Evolutionary conservation across 257 asterid species (phyloP).

Genomic region (Solanum chiquidenum): DNA sequence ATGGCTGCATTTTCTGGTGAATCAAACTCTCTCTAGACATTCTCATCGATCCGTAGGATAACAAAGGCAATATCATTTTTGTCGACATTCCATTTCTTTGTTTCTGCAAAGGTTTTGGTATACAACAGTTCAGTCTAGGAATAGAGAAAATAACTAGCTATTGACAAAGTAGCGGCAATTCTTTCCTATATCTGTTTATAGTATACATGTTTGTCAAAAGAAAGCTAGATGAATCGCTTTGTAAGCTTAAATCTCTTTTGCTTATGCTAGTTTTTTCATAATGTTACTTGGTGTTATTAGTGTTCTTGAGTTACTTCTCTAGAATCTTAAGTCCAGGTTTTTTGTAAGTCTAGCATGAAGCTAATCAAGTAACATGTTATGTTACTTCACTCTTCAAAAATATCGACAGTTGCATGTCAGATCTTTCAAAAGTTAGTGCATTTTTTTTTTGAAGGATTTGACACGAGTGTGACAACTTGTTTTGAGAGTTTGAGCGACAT

Average conservation of each 20-base stretch:
- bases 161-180: background rate
- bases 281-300: background rate
- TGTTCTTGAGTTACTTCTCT: background rate
- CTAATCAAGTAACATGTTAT: conserved; percentile 6
- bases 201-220: background rate
- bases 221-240: background rate
- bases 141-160: background rate
- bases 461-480: background rate
- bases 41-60: conserved; percentile 11
- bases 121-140: background rate
- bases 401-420: background rate
- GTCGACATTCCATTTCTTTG: background rate
- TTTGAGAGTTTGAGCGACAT: background rate
- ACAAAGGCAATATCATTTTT: background rate
- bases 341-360: background rate
- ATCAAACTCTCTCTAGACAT: conserved; percentile 19
- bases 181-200: background rate
- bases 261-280: background rate
- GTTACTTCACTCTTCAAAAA: background rate
- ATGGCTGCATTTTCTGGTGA: conserved; percentile 32
- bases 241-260: background rate
- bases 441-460: background rate
- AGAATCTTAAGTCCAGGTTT: background rate
- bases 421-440: background rate
- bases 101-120: conserved; percentile 2